Percentiles rank a stretch among this genome's conserved stretches.
Evolutionary conservation across 306 rosid species (phyloP).

Genomic region (Medicago arabica): DNA sequence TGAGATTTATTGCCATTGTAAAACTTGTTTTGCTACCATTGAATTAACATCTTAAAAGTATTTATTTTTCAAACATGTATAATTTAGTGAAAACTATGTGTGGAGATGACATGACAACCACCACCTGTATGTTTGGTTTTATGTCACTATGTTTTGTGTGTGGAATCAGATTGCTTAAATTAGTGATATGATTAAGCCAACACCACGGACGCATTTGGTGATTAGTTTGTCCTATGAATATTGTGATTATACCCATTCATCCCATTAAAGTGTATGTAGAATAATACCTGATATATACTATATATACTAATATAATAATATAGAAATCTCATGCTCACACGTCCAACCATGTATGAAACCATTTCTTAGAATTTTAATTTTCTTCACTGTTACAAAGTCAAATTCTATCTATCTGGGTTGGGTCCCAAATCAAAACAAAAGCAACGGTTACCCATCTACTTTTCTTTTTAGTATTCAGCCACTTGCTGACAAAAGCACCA

Average conservation of each 20-base stretch:
- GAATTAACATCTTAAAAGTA: no score
- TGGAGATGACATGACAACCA: conserved; percentile 59
- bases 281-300: conserved; percentile 16
- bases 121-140: conserved; percentile 49
- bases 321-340: neutral
- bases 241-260: conserved; percentile 48
- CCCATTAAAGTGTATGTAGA: conserved; percentile 30
- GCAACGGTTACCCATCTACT: conserved; percentile 38
- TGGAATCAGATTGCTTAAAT: conserved; percentile 41
- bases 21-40: no score
- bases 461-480: conserved; percentile 48
- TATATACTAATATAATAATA: neutral
- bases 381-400: conserved; percentile 58
- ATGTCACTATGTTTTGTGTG: conserved; percentile 46
- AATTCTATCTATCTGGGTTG: conserved; percentile 50
- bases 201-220: conserved; percentile 21
- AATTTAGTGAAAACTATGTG: conserved; percentile 22
- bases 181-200: conserved; percentile 33
- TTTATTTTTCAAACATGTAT: neutral
- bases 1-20: no score
- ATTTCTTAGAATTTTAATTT: conserved; percentile 6
- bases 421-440: conserved; percentile 47
- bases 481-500: conserved; percentile 49
- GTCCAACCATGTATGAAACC: conserved; percentile 26
- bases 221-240: conserved; percentile 34